Evolutionary conservation across 352 stramenopile genomes (phyloP).

Genomic region (Phytophthora foliorum): DNA sequence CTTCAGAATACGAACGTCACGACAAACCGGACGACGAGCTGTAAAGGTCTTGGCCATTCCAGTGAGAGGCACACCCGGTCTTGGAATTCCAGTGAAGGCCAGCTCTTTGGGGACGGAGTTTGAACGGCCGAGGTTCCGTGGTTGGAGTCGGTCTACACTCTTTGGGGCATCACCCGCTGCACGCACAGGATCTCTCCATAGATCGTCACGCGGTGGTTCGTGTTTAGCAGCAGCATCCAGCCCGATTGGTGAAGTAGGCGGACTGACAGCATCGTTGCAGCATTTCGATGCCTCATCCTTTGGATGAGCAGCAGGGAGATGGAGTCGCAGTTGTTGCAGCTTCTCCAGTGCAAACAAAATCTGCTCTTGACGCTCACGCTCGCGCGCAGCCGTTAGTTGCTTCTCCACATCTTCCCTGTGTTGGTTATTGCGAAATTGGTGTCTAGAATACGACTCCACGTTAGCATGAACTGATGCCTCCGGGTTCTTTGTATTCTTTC

Average conservation of each 20-base stretch:
- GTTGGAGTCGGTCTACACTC: background rate
- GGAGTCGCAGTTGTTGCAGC: constrained; percentile 50
- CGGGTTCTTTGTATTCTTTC: background rate
- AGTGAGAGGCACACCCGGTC: constrained; percentile 59
- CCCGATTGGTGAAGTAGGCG: background rate
- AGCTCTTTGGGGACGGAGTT: constrained; percentile 32
- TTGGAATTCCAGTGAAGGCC: constrained; percentile 47
- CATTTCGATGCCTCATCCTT: background rate
- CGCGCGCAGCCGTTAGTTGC: constrained; percentile 29
- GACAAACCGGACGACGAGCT: constrained; percentile 45
- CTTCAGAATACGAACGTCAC: constrained; percentile 58
- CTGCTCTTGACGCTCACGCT: constrained; percentile 54
- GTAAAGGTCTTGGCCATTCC: constrained; percentile 53
- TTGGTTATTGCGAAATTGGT: background rate
- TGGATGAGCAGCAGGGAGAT: constrained; percentile 18
- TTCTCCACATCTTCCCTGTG: constrained; percentile 18
- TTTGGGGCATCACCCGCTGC: constrained; percentile 5
- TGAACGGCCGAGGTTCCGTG: constrained; percentile 4
- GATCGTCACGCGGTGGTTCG: constrained; percentile 8
- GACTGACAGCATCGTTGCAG: background rate
- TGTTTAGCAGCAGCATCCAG: background rate
- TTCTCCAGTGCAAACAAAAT: constrained; percentile 48
- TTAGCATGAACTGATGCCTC: background rate
- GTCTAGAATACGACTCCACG: constrained; percentile 10
- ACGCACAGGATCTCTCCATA: constrained; percentile 59